Conservation (phyloP, 768 basidiomycete genomes). For the Cytidiella melzeri region DNA sequence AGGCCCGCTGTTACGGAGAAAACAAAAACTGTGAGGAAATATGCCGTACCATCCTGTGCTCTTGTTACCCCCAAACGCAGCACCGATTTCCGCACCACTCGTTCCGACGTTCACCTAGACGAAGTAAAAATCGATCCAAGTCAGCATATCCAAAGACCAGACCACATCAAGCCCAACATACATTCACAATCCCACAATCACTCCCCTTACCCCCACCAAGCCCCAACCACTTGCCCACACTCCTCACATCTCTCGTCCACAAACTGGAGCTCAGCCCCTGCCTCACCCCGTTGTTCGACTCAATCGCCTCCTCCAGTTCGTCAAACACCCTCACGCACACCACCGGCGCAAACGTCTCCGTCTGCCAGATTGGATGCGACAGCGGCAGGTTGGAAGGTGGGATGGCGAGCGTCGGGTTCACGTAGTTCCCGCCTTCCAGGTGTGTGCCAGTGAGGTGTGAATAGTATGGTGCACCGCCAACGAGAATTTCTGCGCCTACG, state of each 20-base stretch:
- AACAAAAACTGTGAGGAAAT: conserved; percentile 6
- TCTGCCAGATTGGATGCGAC: conserved; percentile 59
- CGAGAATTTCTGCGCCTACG: conserved; percentile 70
- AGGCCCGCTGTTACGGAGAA: conserved; percentile 16
- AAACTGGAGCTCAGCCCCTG: conserved; percentile 90
- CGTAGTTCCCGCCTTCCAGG: conserved; percentile 74
- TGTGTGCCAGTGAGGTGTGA: conserved; percentile 30
- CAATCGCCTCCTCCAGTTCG: conserved; percentile 78
- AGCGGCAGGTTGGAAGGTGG: conserved; percentile 48
- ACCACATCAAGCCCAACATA: conserved; percentile 30
- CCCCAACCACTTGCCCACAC: conserved; percentile 89
- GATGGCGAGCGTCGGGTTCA: conserved; percentile 79
- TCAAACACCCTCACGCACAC: conserved; percentile 84
- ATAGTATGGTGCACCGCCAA: conserved; percentile 58
- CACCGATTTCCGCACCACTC: conserved; percentile 70
- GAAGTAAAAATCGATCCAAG: not conserved
- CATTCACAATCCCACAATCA: conserved; percentile 91
- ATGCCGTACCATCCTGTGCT: conserved; percentile 78
- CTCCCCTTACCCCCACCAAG: conserved; percentile 55
- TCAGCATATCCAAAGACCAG: not conserved
- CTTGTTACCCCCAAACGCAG: conserved; percentile 95
- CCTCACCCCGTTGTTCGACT: conserved; percentile 85
- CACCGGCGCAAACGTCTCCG: conserved; percentile 86
- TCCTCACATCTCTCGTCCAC: conserved; percentile 82
- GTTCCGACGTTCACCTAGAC: conserved; percentile 59